Percentiles rank a stretch among this genome's conserved stretches.
Conservation (phyloP, 805 yeast species). For the Barnettozyma pratensis region DNA sequence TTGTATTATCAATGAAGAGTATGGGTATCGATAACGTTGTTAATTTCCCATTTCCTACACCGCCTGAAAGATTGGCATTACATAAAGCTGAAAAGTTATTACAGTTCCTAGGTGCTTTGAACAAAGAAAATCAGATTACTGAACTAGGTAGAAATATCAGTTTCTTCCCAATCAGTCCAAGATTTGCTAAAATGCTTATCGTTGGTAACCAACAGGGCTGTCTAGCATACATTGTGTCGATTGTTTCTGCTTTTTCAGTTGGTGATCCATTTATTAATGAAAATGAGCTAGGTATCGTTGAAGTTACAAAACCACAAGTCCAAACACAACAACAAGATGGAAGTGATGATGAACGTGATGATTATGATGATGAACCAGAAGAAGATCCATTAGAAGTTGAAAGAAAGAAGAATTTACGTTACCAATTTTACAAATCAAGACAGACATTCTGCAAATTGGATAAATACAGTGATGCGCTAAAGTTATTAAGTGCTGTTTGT, state of each 20-base stretch:
- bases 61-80: slow-evolving; percentile 65
- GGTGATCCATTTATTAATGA: slow-evolving; percentile 86
- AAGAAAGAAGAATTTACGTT: slow-evolving; percentile 36
- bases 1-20: slow-evolving; percentile 91
- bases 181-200: slow-evolving; percentile 85
- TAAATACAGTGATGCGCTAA: slow-evolving; percentile 67
- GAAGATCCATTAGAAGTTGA: slow-evolving; percentile 33
- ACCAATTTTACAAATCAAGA: slow-evolving; percentile 54
- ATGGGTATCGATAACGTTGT: slow-evolving; percentile 91
- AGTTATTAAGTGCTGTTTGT: slow-evolving; percentile 74
- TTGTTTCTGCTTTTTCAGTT: slow-evolving; percentile 88
- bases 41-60: slow-evolving; percentile 95
- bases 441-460: slow-evolving; percentile 64
- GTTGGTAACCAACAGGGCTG: slow-evolving; percentile 85
- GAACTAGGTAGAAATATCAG: slow-evolving; percentile 83
- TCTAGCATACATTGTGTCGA: slow-evolving; percentile 81
- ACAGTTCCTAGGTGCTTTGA: slow-evolving; percentile 72
- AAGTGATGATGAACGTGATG: slow-evolving; percentile 27
- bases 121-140: slow-evolving; percentile 51
- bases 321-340: slow-evolving; percentile 9
- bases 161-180: slow-evolving; percentile 86
- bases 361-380: slow-evolving; percentile 26
- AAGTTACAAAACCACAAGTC: slow-evolving; percentile 8
- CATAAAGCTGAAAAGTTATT: slow-evolving; percentile 63
- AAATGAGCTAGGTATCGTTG: slow-evolving; percentile 59